These are phyloP conservation scores for Lepidium sativum DNA, from an alignment of 345 rosid species.

Conservation along the genomic window DNA sequence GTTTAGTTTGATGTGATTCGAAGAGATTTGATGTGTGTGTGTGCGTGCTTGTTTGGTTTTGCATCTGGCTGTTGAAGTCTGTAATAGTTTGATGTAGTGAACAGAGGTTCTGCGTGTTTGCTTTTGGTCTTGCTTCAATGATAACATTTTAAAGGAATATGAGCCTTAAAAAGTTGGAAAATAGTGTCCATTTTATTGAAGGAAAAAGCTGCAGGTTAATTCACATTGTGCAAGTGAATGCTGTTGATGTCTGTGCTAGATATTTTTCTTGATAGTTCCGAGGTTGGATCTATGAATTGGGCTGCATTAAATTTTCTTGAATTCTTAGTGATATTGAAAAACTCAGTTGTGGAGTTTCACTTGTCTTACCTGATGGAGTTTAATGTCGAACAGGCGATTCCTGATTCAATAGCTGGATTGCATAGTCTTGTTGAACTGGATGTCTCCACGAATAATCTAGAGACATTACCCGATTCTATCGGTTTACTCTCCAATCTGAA, in stretches of 20 bases:
- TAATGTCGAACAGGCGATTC: conserved; percentile 50
- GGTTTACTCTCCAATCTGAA: conserved; percentile 71
- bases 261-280: conserved; percentile 7
- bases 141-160: neutral
- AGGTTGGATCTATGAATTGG: neutral
- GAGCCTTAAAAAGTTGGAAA: neutral
- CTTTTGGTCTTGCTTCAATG: neutral
- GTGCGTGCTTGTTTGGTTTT: neutral
- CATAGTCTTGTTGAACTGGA: conserved; percentile 64
- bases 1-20: neutral
- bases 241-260: neutral
- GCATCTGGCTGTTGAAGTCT: neutral
- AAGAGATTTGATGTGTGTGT: neutral
- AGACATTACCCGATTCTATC: conserved; percentile 75
- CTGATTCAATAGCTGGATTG: conserved; percentile 88
- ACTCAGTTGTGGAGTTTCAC: neutral
- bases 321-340: neutral
- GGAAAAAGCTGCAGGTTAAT: neutral
- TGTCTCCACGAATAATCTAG: conserved; percentile 66
- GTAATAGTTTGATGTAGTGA: neutral
- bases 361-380: conserved; percentile 1
- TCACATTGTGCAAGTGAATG: neutral
- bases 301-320: neutral
- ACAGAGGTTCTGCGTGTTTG: neutral
- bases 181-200: neutral